phyloP scores from a whole-genome alignment of 768 basidiomycete genomes.

The Coprinellus micaceus region DNA sequence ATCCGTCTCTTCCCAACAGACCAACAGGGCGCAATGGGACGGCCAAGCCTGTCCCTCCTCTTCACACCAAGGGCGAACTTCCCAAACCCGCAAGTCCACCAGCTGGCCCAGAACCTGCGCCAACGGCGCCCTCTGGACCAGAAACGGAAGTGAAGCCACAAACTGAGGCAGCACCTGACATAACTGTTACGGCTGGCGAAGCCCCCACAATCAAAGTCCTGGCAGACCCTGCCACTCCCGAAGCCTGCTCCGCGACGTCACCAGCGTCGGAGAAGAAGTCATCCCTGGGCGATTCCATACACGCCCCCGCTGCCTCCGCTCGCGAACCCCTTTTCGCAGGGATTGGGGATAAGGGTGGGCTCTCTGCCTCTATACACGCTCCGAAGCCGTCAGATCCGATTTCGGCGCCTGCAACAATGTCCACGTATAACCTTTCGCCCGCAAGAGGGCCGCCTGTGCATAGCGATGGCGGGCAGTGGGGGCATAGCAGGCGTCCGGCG shows the following conservation, averaged over 20 bases:
- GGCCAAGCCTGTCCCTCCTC: no score
- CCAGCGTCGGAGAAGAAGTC: neutral
- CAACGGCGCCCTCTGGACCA: neutral
- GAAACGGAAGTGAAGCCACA: neutral
- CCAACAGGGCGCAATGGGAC: no score
- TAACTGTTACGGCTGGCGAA: neutral
- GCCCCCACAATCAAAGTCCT: neutral
- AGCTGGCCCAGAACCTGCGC: conserved; percentile 1
- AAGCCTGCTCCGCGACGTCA: neutral
- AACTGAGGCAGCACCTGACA: neutral
- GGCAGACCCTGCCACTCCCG: neutral
- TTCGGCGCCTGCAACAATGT: conserved; percentile 38
- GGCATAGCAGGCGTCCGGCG: neutral
- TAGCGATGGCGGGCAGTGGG: neutral
- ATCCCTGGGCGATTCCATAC: neutral
- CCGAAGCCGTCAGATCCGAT: conserved; percentile 38
- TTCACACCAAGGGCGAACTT: no score
- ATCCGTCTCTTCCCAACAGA: no score
- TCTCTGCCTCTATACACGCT: conserved; percentile 57
- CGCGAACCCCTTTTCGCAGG: conserved; percentile 3
- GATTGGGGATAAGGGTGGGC: conserved; percentile 16
- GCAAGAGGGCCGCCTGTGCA: neutral
- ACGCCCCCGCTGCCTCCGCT: conserved; percentile 15
- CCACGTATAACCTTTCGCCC: conserved; percentile 11
- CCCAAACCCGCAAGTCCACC: conserved; percentile 13